Evolutionary conservation across 1,139 yeast species (phyloP), one percentile per base, ranked within the genome.

Genomic region (Hansenula lynferdii): DNA sequence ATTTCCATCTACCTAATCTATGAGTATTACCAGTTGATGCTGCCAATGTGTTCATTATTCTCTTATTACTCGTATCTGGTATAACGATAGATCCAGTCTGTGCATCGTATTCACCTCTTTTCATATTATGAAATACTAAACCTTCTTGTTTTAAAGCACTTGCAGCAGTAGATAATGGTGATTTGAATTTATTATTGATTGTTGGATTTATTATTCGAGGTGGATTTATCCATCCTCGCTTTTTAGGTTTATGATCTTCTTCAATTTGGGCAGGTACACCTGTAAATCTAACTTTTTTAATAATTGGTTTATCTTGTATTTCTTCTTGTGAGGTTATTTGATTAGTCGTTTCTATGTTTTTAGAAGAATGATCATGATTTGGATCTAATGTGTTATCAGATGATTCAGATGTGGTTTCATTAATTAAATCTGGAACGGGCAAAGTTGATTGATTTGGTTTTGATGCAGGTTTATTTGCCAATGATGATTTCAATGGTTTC

Each of bases 71-170:
- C 6, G 33, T 31, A 22, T 31, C 23, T 20, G 29, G 35, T 5
- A 24, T 17, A n/a, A 31, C 28, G n/a, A 31, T 25, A n/a, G 22
- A n/a, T 2, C 39, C 39, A n/a, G 38, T 28, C 3, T 30, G 26
- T 2, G 28, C 32, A 30, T 31, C 39, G 11, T 33, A 18, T 28
- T 46, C 47, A 7, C 51, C 53, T 27, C 47, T 39, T 19, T 43
- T 46, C 15, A 50, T 45, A 8, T 37, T 45, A 19, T 49, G 50
- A 26, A 53, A 51, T 8, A 52, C 39, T 31, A 49, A 31, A 5
- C 53, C 37, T 30, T 53, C 57, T 29, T 50, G 53, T 20, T 48
- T 52, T 25, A 52, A 28, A 3, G 54, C 44, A 31, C 44, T 51
- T 4, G 54, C 53, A 3, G 54, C 55, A 22, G 30, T 33, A 2